Evolutionary conservation across 1,284 basidiomycete species (phyloP).

Genomic region (Leccinum cinnamomeum): DNA sequence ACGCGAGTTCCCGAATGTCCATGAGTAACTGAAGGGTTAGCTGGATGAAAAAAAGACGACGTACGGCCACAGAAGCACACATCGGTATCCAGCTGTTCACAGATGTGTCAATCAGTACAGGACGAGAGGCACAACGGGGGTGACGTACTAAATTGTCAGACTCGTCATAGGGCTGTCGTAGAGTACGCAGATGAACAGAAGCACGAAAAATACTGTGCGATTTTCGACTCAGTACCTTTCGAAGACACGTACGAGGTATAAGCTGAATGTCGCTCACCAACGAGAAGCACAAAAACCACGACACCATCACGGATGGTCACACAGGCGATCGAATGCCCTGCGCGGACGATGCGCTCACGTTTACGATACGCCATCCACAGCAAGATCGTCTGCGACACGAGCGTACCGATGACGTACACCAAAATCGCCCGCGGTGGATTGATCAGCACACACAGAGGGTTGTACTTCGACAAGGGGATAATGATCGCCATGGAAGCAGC

Average conservation of each 20-base stretch:
- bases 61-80: conserved; percentile 18
- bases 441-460: conserved; percentile 16
- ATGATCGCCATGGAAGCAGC: background rate
- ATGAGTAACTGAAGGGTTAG: background rate
- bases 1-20: background rate
- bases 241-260: background rate
- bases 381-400: conserved; percentile 21
- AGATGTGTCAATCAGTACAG: conserved; percentile 1
- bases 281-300: conserved; percentile 18
- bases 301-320: conserved; percentile 31
- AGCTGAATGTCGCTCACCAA: conserved; percentile 11
- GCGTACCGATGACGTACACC: conserved; percentile 9
- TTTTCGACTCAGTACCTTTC: background rate
- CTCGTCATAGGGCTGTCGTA: conserved; percentile 8
- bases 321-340: conserved; percentile 11
- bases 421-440: conserved; percentile 13
- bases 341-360: conserved; percentile 5
- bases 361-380: conserved; percentile 23
- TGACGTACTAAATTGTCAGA: conserved; percentile 18
- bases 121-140: background rate
- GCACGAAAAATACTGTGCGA: conserved; percentile 11
- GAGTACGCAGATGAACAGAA: conserved; percentile 9
- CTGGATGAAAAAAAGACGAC: background rate
- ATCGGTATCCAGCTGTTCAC: conserved; percentile 24
- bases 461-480: conserved; percentile 14